A percentile compares a stretch with the other conserved stretches of the same genome.
Conservation (phyloP, 2,329 filamentous ascomycete genomes). For the Paraphaeosphaeria sporulosa region DNA sequence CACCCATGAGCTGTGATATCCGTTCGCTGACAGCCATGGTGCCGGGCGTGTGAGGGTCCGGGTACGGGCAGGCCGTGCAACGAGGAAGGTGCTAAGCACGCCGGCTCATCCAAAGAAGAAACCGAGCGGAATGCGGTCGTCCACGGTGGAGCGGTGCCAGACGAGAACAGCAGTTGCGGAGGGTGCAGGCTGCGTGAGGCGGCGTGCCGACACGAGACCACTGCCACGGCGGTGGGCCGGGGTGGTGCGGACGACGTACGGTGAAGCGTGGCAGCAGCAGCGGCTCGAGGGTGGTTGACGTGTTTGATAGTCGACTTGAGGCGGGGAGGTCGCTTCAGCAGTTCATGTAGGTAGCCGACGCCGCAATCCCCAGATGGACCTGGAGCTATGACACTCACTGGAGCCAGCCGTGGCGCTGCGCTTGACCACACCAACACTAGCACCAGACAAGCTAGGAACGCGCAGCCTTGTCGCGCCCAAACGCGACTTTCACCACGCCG, state of each 20-base stretch:
- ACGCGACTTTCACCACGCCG: neutral
- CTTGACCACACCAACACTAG: neutral
- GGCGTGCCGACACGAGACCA: constrained; percentile 23
- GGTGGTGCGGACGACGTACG: constrained; percentile 18
- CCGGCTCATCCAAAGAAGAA: constrained; percentile 36
- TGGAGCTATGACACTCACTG: constrained; percentile 33
- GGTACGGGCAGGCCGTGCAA: neutral
- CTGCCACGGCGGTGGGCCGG: constrained; percentile 4
- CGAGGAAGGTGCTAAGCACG: constrained; percentile 21
- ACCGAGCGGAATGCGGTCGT: constrained; percentile 22
- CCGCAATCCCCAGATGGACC: constrained; percentile 16
- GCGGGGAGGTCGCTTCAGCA: constrained; percentile 16
- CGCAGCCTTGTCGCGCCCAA: constrained; percentile 8
- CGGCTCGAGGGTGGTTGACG: neutral
- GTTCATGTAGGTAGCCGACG: constrained; percentile 41
- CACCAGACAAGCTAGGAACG: neutral
- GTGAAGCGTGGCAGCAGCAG: constrained; percentile 1
- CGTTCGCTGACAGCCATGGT: constrained; percentile 51
- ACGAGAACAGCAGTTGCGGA: constrained; percentile 19
- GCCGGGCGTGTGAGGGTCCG: constrained; percentile 22
- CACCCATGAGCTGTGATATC: constrained; percentile 53
- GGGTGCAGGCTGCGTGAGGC: constrained; percentile 6
- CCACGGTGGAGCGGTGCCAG: constrained; percentile 22
- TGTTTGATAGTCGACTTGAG: constrained; percentile 2
- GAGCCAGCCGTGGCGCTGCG: neutral